phyloP scores from a whole-genome alignment of 768 basidiomycete genomes.

The Suillus luteus region DNA sequence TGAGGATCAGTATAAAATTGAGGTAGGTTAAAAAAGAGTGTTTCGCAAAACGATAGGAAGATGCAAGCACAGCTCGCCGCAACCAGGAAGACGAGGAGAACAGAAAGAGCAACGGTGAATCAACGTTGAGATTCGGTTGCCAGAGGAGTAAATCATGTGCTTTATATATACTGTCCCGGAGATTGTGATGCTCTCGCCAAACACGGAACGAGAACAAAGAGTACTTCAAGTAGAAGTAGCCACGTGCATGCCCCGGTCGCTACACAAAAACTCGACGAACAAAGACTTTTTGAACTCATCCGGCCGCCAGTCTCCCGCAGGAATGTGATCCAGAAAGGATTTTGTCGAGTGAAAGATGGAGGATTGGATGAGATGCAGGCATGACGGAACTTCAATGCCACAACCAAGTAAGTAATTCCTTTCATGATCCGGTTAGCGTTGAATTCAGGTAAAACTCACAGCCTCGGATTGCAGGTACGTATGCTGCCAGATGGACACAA shows the following conservation, averaged over 20 bases:
- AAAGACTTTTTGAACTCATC: neutral
- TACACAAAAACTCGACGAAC: neutral
- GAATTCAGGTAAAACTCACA: neutral
- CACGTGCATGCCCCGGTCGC: neutral
- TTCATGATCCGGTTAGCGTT: neutral
- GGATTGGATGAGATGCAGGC: neutral
- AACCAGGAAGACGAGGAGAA: slow-evolving; percentile 4
- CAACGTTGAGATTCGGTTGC: neutral
- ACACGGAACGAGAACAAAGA: slow-evolving; percentile 14
- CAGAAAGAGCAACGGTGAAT: slow-evolving; percentile 4
- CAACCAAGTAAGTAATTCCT: neutral
- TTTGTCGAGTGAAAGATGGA: neutral
- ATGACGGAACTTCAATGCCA: neutral
- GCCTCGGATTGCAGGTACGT: neutral
- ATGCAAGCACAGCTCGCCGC: slow-evolving; percentile 13
- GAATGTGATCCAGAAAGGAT: neutral
- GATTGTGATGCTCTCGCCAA: neutral
- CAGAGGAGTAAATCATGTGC: neutral
- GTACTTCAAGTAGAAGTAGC: neutral
- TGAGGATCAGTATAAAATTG: slow-evolving; percentile 8
- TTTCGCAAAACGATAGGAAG: slow-evolving; percentile 7
- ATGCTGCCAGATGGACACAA: neutral
- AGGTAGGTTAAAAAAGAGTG: slow-evolving; percentile 3
- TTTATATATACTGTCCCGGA: slow-evolving; percentile 6
- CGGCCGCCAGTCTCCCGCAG: neutral